Evolutionary conservation across 768 basidiomycete species (phyloP).

Genomic region (Galerina sulciceps): DNA sequence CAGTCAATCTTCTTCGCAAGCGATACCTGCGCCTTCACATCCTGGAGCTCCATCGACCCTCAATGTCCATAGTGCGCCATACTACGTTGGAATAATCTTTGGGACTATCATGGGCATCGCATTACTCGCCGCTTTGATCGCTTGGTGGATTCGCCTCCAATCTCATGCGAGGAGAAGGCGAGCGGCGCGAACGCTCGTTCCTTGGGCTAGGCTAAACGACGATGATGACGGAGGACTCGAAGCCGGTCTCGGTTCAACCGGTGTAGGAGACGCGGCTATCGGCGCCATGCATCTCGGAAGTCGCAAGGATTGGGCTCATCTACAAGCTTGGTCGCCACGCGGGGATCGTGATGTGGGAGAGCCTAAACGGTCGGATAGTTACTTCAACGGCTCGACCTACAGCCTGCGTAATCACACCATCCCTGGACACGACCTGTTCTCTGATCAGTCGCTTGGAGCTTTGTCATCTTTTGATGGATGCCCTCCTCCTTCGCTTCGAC

Average conservation of each 20-base stretch:
- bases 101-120: slow-evolving; percentile 50
- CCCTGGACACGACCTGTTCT: slow-evolving; percentile 24
- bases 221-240: slow-evolving; percentile 27
- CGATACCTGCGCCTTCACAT: slow-evolving; percentile 11
- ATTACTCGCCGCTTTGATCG: slow-evolving; percentile 48
- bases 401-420: slow-evolving; percentile 24
- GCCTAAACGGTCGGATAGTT: slow-evolving; percentile 37
- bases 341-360: slow-evolving; percentile 49
- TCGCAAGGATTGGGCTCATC: slow-evolving; percentile 26
- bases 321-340: slow-evolving; percentile 38
- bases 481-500: slow-evolving; percentile 6
- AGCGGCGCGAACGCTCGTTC: slow-evolving; percentile 37
- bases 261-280: slow-evolving; percentile 25
- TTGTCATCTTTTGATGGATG: slow-evolving; percentile 17
- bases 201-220: slow-evolving; percentile 34
- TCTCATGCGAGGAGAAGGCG: slow-evolving; percentile 37
- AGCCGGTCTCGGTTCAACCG: slow-evolving; percentile 20
- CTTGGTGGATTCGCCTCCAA: slow-evolving; percentile 51
- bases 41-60: slow-evolving; percentile 10
- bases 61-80: slow-evolving; percentile 40
- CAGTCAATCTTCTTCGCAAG: slow-evolving; percentile 13
- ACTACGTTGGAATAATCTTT: slow-evolving; percentile 56
- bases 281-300: slow-evolving; percentile 27
- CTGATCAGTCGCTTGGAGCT: slow-evolving; percentile 25
- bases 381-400: slow-evolving; percentile 21